These are phyloP conservation scores for Nothophytophthora sp. DNA, from an alignment of 352 stramenopile species.

Conservation along the genomic window DNA sequence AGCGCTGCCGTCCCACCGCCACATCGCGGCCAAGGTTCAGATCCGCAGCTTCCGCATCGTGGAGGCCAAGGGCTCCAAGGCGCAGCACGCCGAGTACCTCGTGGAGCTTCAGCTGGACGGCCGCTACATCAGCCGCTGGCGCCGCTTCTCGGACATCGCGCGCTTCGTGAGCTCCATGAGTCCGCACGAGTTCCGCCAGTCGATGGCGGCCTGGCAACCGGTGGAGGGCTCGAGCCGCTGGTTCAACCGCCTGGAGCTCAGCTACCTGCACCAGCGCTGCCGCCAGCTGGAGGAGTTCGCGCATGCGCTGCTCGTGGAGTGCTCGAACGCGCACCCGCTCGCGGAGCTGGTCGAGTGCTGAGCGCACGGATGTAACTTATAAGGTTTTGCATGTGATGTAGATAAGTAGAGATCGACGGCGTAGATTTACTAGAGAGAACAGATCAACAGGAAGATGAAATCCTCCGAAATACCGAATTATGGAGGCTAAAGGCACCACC, in stretches of 20 bases:
- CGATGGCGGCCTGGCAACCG: conserved; percentile 54
- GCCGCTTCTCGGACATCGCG: conserved; percentile 73
- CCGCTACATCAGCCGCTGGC: conserved; percentile 73
- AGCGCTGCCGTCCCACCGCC: conserved; percentile 62
- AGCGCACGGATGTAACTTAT: conserved; percentile 28
- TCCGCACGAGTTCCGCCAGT: conserved; percentile 54
- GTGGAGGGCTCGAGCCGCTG: conserved; percentile 65
- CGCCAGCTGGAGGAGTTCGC: conserved; percentile 76
- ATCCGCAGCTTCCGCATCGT: conserved; percentile 87
- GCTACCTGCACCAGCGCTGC: conserved; percentile 83
- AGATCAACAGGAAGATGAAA: conserved; percentile 12
- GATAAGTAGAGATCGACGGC: conserved; percentile 22
- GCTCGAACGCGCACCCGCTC: conserved; percentile 68
- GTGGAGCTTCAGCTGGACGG: conserved; percentile 79
- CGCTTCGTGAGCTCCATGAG: conserved; percentile 62
- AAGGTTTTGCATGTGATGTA: conserved; percentile 35
- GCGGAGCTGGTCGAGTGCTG: conserved; percentile 68
- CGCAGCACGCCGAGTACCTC: conserved; percentile 80
- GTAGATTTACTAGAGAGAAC: conserved; percentile 24
- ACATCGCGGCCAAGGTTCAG: conserved; percentile 79
- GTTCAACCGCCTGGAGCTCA: conserved; percentile 85
- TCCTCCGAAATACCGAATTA: neutral
- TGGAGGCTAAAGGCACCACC: conserved; percentile 7
- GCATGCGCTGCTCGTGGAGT: conserved; percentile 73
- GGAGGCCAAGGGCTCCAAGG: conserved; percentile 40